phyloP scores from a whole-genome alignment of 2,329 filamentous ascomycete species.

The Fragosphaeria purpurea region DNA sequence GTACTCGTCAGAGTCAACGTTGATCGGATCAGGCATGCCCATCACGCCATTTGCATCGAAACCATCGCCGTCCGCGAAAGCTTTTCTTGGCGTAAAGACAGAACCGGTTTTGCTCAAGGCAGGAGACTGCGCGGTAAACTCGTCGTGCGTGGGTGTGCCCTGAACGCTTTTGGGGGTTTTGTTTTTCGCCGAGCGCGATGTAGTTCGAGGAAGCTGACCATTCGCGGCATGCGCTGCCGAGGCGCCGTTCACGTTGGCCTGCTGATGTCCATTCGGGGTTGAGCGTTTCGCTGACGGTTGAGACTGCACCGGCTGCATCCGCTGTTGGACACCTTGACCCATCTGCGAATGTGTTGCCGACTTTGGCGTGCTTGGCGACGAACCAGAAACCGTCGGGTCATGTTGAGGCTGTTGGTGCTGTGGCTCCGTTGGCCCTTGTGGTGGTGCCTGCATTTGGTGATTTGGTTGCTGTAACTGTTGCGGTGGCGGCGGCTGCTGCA shows the following conservation, averaged over 20 bases:
- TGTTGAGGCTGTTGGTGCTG: slow-evolving; percentile 7
- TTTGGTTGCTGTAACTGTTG: slow-evolving; percentile 31
- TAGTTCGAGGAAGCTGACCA: slow-evolving; percentile 30
- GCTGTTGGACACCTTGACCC: slow-evolving; percentile 20
- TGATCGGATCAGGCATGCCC: slow-evolving; percentile 25
- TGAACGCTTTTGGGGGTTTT: slow-evolving; percentile 45
- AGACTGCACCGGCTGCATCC: slow-evolving; percentile 26
- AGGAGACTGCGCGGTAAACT: slow-evolving; percentile 36
- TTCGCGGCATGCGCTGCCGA: slow-evolving; percentile 33
- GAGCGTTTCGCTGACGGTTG: slow-evolving; percentile 37
- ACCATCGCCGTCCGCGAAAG: slow-evolving; percentile 21
- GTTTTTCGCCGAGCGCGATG: slow-evolving; percentile 35
- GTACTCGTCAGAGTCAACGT: slow-evolving; percentile 41
- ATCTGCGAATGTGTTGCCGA: slow-evolving; percentile 30
- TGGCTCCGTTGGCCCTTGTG: slow-evolving; percentile 4
- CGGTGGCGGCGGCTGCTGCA: slow-evolving; percentile 28
- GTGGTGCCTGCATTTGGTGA: slow-evolving; percentile 22
- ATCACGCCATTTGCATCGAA: slow-evolving; percentile 14
- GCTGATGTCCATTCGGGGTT: slow-evolving; percentile 33
- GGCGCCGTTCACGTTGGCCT: slow-evolving; percentile 39
- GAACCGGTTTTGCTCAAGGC: slow-evolving; percentile 30
- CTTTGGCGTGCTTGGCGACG: slow-evolving; percentile 33
- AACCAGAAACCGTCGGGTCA: slow-evolving; percentile 15
- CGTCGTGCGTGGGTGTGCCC: slow-evolving; percentile 26
- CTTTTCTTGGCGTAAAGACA: slow-evolving; percentile 17